These are phyloP conservation scores for Fusarium nurragi DNA, from an alignment of 2,329 filamentous ascomycete species.

Conservation along the genomic window DNA sequence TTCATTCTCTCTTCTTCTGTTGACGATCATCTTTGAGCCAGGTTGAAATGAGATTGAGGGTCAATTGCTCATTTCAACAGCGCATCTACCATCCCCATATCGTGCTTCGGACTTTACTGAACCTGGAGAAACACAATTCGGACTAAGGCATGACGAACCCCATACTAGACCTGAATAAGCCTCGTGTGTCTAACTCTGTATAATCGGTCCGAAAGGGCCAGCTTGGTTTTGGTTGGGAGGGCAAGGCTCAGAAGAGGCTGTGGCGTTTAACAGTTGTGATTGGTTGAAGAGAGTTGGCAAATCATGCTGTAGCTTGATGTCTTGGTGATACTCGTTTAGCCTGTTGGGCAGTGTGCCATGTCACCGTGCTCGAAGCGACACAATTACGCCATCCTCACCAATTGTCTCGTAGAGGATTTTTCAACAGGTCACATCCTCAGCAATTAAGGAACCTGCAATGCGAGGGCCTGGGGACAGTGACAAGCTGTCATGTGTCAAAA, in stretches of 20 bases:
- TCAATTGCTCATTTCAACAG: constrained; percentile 23
- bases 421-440: constrained; percentile 15
- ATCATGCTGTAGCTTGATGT: neutral
- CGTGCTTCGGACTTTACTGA: constrained; percentile 12
- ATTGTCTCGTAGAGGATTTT: neutral
- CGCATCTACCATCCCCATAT: constrained; percentile 16
- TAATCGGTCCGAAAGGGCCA: constrained; percentile 46
- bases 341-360: constrained; percentile 2
- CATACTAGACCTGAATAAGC: constrained; percentile 33
- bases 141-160: constrained; percentile 10
- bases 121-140: constrained; percentile 41
- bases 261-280: neutral
- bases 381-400: neutral
- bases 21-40: neutral
- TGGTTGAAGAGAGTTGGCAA: constrained; percentile 1
- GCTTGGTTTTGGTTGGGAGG: neutral
- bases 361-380: neutral
- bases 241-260: constrained; percentile 37
- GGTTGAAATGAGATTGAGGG: neutral
- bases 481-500: constrained; percentile 23
- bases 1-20: neutral
- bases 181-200: constrained; percentile 15
- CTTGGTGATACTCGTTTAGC: neutral
- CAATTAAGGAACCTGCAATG: neutral
- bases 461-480: constrained; percentile 1